Percentiles rank a stretch among this genome's conserved stretches.
Evolutionary conservation across 805 yeast genomes (phyloP).

Genomic region (Citeromyces matritensis): DNA sequence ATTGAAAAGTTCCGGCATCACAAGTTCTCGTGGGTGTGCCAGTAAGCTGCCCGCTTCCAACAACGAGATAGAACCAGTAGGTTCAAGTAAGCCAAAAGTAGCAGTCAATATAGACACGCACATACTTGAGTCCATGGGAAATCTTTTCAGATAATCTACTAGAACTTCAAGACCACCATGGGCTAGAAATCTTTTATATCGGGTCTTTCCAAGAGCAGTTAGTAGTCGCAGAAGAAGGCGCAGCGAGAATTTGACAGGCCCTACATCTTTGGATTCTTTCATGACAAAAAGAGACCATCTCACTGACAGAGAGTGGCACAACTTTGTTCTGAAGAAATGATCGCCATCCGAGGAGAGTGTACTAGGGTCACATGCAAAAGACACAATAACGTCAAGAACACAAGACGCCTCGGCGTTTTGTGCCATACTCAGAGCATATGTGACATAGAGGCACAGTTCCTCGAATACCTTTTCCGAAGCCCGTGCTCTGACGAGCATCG

Average conservation of each 20-base stretch:
- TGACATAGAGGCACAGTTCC: constrained; percentile 33
- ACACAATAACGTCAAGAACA: constrained; percentile 19
- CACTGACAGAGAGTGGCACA: constrained; percentile 38
- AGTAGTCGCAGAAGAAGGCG: constrained; percentile 33
- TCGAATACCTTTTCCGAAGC: constrained; percentile 39
- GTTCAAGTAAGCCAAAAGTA: constrained; percentile 25
- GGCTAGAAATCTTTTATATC: constrained; percentile 31
- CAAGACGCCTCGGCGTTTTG: constrained; percentile 4
- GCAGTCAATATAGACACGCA: constrained; percentile 25
- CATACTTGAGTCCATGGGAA: constrained; percentile 34
- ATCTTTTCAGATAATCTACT: constrained; percentile 24
- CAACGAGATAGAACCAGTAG: constrained; percentile 5
- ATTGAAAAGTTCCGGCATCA: constrained; percentile 27
- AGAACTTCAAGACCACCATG: constrained; percentile 36
- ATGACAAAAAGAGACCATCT: constrained; percentile 51
- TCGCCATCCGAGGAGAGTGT: constrained; percentile 3
- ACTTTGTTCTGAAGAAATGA: constrained; percentile 19
- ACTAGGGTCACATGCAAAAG: constrained; percentile 23
- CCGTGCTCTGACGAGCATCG: constrained; percentile 25
- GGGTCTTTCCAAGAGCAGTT: constrained; percentile 25
- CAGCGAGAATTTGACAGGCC: constrained; percentile 22
- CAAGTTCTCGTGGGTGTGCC: constrained; percentile 6
- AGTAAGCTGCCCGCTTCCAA: constrained; percentile 5
- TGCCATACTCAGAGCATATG: constrained; percentile 23
- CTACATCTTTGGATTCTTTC: constrained; percentile 17